Percentiles rank a stretch among this genome's conserved stretches.
These are phyloP conservation scores for Toxicodendron radicans DNA, from an alignment of 345 rosid species.

Conservation along the genomic window DNA sequence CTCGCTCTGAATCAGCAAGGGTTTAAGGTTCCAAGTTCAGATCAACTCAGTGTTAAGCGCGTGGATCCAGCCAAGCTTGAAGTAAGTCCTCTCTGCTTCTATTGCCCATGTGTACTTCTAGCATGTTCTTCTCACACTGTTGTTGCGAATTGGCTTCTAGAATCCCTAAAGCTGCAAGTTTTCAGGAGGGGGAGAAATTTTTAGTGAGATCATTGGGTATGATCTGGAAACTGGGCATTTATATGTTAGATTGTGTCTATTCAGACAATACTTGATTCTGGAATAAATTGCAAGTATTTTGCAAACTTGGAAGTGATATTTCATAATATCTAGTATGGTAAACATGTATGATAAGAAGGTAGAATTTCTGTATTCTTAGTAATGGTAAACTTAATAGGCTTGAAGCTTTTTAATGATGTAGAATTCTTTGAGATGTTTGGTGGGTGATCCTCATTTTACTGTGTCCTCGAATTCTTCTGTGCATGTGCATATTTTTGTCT, in stretches of 20 bases:
- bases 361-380: neutral
- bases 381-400: neutral
- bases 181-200: neutral
- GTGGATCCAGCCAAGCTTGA: constrained; percentile 88
- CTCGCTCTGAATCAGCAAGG: constrained; percentile 74
- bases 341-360: neutral
- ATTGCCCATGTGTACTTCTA: neutral
- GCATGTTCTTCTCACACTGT: neutral
- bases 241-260: neutral
- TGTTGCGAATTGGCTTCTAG: neutral
- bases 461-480: neutral
- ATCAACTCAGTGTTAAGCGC: constrained; percentile 72
- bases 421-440: neutral
- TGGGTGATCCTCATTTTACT: neutral
- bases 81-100: constrained; percentile 47
- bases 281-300: neutral
- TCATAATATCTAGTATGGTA: neutral
- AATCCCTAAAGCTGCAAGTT: neutral
- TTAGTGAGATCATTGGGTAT: neutral
- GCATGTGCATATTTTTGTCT: neutral
- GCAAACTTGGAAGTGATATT: neutral
- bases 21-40: constrained; percentile 70
- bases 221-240: constrained; percentile 7
- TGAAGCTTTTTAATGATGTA: neutral
- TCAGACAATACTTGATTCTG: neutral